Conservation (phyloP, 2,329 filamentous ascomycete genomes). For the Rhinocladiella mackenziei region DNA sequence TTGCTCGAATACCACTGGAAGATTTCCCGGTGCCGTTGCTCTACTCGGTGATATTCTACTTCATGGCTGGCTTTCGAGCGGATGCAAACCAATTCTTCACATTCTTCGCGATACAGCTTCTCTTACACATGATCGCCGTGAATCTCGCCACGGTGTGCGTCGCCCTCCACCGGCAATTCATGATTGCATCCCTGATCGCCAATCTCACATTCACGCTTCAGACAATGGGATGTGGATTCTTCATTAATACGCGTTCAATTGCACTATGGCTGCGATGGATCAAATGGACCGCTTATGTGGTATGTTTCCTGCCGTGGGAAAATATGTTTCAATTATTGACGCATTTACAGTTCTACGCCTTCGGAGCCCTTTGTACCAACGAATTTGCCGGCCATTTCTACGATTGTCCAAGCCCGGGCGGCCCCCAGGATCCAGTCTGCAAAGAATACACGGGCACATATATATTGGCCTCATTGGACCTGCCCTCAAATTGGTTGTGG, state of each 20-base stretch:
- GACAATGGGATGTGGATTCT: conserved; percentile 70
- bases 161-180: conserved; percentile 61
- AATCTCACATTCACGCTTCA: conserved; percentile 71
- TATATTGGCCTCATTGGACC: conserved; percentile 65
- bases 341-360: conserved; percentile 52
- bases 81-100: conserved; percentile 63
- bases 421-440: conserved; percentile 62
- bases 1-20: conserved; percentile 66
- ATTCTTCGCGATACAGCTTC: conserved; percentile 64
- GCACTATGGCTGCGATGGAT: conserved; percentile 75
- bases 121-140: conserved; percentile 70
- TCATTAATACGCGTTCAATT: conserved; percentile 68
- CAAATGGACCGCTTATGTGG: conserved; percentile 48
- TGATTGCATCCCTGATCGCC: conserved; percentile 66
- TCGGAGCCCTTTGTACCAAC: conserved; percentile 67
- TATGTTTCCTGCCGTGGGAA: neutral
- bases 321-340: neutral
- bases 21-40: conserved; percentile 69
- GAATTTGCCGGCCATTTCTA: conserved; percentile 66
- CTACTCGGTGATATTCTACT: conserved; percentile 69
- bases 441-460: conserved; percentile 65
- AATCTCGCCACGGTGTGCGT: conserved; percentile 68
- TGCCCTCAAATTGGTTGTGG: conserved; percentile 61
- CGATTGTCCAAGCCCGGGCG: conserved; percentile 62
- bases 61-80: conserved; percentile 69